Evolutionary conservation across 768 basidiomycete species (phyloP), one percentile per base, ranked within the genome.

Genomic region (Artomyces pyxidatus): DNA sequence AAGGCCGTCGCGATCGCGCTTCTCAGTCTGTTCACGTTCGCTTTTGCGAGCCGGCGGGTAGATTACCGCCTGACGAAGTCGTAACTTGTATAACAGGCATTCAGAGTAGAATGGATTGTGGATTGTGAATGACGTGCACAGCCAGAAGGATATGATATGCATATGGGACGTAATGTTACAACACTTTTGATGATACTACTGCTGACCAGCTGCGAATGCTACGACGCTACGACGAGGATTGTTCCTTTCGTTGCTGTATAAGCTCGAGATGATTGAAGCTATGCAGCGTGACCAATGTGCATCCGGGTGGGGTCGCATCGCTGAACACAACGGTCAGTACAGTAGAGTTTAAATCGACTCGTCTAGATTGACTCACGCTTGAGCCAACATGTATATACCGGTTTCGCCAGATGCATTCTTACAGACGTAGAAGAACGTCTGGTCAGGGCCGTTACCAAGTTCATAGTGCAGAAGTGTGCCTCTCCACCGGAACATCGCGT

Each of bases 1-100:
- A 47, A 88, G 25, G 80, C 84, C 10, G 89, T 94, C 23, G 78
- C 83, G 8, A 70, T 72, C 16, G 88, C 83, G 1, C 80, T 86
- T 64, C 66, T 87, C 46, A 70, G 72, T 38, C 51, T 92, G 40
- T 94, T 94, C 65, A 61, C 69, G 53, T 61, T 71, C 48, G 71
- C 66, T 38, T 63, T 72, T 54, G 64, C 59, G 25, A 67, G 71
- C 53, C 72, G 74, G 60, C 70, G 82, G 22, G 68, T 82, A 21
- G 76, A 81, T 58, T 65, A 72, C 48, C 70, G 71, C 42, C 69
- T 83, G 53, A 66, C 71, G 57, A 73, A 68, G 60, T 56, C 64
- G 49, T 64, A 40, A 57, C 50, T 49, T 44, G 45, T 47, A 54
- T 29, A 39, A 42, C 45, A 26, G 32, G 22, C 21, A 28, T 46